These are phyloP conservation scores for Backusella liffmaniae DNA, from an alignment of 192 early-diverging fungal species.

Conservation along the genomic window DNA sequence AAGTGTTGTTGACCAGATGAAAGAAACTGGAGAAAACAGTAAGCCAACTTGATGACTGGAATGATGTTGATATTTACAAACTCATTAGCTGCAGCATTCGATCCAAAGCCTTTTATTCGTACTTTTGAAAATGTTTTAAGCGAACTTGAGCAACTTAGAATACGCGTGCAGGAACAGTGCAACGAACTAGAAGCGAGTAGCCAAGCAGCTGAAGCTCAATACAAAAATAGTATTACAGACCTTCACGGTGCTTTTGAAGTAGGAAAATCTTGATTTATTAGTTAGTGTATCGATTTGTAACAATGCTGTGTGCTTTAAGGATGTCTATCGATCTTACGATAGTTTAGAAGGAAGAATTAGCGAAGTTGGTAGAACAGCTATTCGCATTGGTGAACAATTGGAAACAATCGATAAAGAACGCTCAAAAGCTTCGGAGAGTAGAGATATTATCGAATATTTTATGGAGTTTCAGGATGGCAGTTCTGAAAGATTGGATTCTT, in stretches of 20 bases:
- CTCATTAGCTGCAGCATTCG: conserved; percentile 54
- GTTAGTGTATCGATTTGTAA: background rate
- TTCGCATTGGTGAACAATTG: conserved; percentile 95
- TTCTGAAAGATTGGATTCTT: conserved; percentile 69
- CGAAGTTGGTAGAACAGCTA: conserved; percentile 94
- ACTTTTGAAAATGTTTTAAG: conserved; percentile 86
- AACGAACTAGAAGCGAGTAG: conserved; percentile 81
- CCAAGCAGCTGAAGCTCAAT: conserved; percentile 67
- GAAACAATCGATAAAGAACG: conserved; percentile 94
- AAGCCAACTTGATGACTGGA: background rate
- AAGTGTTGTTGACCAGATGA: conserved; percentile 22
- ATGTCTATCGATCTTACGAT: conserved; percentile 87
- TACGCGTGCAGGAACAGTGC: conserved; percentile 79
- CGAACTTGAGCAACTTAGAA: conserved; percentile 75
- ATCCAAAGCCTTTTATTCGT: conserved; percentile 90
- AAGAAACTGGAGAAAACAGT: conserved; percentile 21
- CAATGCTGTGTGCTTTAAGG: conserved; percentile 40
- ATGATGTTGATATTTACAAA: background rate
- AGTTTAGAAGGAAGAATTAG: conserved; percentile 83
- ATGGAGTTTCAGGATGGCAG: conserved; percentile 85
- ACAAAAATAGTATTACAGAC: conserved; percentile 77
- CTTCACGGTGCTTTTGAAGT: conserved; percentile 81
- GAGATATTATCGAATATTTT: conserved; percentile 92
- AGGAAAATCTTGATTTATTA: background rate
- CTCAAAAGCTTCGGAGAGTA: conserved; percentile 81